These are phyloP conservation scores for Rugiboletus extremiorientalis DNA, from an alignment of 1,284 basidiomycete genomes.

Conservation along the genomic window DNA sequence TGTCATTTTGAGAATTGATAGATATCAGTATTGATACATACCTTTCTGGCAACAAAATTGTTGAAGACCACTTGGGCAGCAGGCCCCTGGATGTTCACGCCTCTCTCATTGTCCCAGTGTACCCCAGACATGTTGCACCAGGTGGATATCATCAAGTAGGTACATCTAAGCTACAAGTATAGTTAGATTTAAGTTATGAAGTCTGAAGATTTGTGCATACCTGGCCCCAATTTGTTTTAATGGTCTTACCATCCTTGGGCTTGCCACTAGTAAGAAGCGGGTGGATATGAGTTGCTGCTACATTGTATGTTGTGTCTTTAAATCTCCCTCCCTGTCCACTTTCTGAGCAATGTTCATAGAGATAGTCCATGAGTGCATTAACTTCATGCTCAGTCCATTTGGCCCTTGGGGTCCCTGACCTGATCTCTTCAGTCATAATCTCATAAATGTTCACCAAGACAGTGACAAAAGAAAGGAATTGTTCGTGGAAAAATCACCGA, in stretches of 20 bases:
- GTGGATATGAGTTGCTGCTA: background rate
- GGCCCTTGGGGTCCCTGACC: too few species aligned
- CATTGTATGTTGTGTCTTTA: background rate
- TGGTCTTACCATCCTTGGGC: background rate
- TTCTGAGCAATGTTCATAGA: background rate
- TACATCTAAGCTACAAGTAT: background rate
- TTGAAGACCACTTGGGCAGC: too few species aligned
- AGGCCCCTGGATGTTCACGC: too few species aligned
- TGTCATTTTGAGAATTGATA: too few species aligned
- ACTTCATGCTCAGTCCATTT: background rate
- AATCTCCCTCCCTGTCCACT: background rate
- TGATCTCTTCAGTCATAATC: too few species aligned
- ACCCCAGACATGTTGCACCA: background rate
- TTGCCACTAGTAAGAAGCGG: background rate
- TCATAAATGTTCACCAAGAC: too few species aligned
- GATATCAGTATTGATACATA: too few species aligned
- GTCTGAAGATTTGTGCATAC: too few species aligned
- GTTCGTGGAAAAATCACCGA: too few species aligned
- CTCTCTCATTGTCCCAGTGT: too few species aligned
- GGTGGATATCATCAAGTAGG: background rate
- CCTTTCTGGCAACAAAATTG: too few species aligned
- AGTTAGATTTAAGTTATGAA: background rate
- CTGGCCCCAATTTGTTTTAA: background rate
- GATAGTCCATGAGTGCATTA: background rate
- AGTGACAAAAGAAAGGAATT: too few species aligned